phyloP scores from a whole-genome alignment of 352 stramenopile species.

The Globisporangium emineosum region DNA sequence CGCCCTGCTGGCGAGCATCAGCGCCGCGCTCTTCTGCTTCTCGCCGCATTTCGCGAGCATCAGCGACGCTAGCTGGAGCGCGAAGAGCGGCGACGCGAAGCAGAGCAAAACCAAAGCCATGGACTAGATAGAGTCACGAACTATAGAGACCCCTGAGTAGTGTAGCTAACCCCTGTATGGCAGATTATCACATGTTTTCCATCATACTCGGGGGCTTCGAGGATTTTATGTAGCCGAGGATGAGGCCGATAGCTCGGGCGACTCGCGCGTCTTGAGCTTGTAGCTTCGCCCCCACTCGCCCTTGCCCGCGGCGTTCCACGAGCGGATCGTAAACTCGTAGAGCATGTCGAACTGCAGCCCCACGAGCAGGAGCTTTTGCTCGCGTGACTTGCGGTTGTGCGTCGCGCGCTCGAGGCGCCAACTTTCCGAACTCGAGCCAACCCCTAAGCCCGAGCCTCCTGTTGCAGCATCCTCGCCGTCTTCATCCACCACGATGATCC shows the following conservation, averaged over 20 bases:
- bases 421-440: conserved; percentile 7
- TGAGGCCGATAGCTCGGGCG: conserved; percentile 24
- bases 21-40: conserved; percentile 62
- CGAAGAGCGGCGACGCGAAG: conserved; percentile 18
- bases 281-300: conserved; percentile 51
- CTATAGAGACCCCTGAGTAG: neutral
- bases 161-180: neutral
- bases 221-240: neutral
- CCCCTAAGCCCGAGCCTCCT: neutral
- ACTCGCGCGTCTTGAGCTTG: conserved; percentile 31
- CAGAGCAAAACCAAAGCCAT: conserved; percentile 30
- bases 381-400: conserved; percentile 40
- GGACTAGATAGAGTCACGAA: conserved; percentile 25
- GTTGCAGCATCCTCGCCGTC: conserved; percentile 20
- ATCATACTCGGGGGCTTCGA: neutral
- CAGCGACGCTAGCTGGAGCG: conserved; percentile 20
- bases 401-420: conserved; percentile 39
- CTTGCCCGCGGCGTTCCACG: conserved; percentile 54
- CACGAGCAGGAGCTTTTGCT: conserved; percentile 39
- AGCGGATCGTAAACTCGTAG: conserved; percentile 65
- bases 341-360: conserved; percentile 53
- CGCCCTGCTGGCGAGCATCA: conserved; percentile 53
- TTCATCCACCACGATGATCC: conserved; percentile 28
- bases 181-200: neutral
- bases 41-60: conserved; percentile 54